Evolutionary conservation across 2,329 filamentous ascomycete genomes (phyloP), one percentile per base, ranked within the genome.

Genomic region (Microsporum ferrugineum): DNA sequence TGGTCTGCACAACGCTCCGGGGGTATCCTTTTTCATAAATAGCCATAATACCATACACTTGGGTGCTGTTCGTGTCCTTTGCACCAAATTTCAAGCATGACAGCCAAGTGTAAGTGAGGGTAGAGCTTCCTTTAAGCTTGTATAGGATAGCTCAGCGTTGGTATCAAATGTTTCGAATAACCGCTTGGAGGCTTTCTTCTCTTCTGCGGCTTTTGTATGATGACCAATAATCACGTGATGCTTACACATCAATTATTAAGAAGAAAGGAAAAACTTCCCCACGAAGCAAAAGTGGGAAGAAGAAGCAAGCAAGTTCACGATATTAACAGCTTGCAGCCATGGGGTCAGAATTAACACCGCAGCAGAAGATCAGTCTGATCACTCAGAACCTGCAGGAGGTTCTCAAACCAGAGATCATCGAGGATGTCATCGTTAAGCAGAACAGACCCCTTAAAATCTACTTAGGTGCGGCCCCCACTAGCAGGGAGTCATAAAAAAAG

Each of bases 391-490:
- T 95, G 61, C 84, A 88, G 66, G 91, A 96, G 79, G 81, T 90
- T 53, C 82, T 96, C 63, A 91, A 91, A 71, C 85, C 85, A 29
- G 89, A 94, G 71, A 89, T 95, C 64, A 87, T 95, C 71, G 83
- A 91, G 72, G 80, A 84, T 69, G 76, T 84, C 56, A 81, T 91
- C 65, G 74, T 87, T 65, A 83, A 84, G 63, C 81, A 88, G 71
- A 86, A 88, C 59, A 81, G 86, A 47, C 82, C 84, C 60, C 81
- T 88, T 57, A 87, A 84, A 72, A 84, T 95, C 73, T 95, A 95
- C 83, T 94, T 88, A 89, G 88, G 84, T 83, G 71, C 63, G 39
- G 4, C 31, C 51, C 51, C 51, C 51, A n/a, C 51, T 17, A 12
- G 6, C 36, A 33, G 4, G 12, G 36, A 58, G 56, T 41, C 23